phyloP scores from a whole-genome alignment of 1,139 yeast species.

The Diutina scorzettiae region DNA sequence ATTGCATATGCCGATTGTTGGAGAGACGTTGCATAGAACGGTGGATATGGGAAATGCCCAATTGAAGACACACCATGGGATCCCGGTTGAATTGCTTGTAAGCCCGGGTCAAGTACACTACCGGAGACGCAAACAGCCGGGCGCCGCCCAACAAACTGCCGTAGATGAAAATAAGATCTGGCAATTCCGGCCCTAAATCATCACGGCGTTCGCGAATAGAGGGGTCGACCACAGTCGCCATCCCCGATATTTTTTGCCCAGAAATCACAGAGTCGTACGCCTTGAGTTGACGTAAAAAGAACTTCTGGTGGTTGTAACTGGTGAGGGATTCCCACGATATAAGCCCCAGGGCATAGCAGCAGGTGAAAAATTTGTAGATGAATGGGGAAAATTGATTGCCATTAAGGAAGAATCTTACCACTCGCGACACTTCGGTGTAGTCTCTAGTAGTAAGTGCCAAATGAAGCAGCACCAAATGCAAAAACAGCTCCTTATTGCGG shows the following conservation, averaged over 20 bases:
- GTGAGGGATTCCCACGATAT: slow-evolving; percentile 50
- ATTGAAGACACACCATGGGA: slow-evolving; percentile 62
- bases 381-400: slow-evolving; percentile 67
- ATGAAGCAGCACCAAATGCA: slow-evolving; percentile 54
- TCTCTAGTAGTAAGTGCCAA: slow-evolving; percentile 48
- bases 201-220: slow-evolving; percentile 19
- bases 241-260: slow-evolving; percentile 50
- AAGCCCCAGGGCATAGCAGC: slow-evolving; percentile 54
- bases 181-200: slow-evolving; percentile 41
- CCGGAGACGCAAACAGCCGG: slow-evolving; percentile 68
- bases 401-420: slow-evolving; percentile 51
- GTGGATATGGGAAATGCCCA: slow-evolving; percentile 79
- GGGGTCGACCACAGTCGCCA: slow-evolving; percentile 36
- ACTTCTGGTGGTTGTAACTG: slow-evolving; percentile 79
- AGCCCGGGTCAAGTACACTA: slow-evolving; percentile 53
- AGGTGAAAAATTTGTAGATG: slow-evolving; percentile 52
- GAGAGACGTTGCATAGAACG: slow-evolving; percentile 88
- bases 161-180: slow-evolving; percentile 64
- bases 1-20: slow-evolving; percentile 72
- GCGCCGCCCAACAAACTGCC: slow-evolving; percentile 75
- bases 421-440: slow-evolving; percentile 35
- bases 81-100: slow-evolving; percentile 57
- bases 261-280: slow-evolving; percentile 65
- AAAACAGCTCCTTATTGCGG: slow-evolving; percentile 38
- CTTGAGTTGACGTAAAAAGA: slow-evolving; percentile 75